Evolutionary conservation across 345 rosid genomes (phyloP), one percentile per base, ranked within the genome.

Genomic region (Eucalyptus brandiana): DNA sequence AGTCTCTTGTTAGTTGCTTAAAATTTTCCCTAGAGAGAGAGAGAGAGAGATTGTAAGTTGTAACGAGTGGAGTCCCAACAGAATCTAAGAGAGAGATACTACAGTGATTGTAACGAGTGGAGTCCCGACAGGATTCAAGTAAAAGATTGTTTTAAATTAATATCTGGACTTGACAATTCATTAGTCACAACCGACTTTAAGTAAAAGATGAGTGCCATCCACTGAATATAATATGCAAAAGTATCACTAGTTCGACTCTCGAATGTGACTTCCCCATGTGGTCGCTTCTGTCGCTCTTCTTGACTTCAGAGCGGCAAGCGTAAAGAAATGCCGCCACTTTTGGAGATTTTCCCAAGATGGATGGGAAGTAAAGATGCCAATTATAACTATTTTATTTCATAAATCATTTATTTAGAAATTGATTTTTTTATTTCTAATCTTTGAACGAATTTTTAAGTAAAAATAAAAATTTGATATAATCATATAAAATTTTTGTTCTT

Each of bases 361-460:
- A 5, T 24, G 62, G 62, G 62, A 24, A 9, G 62, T 56, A 53
- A 2, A 2, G 56, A 8, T 53, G 56, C 56, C 1, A 53, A 53
- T 53, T 19, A 53, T 53, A 53, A 53, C 24, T 53, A 53, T 53
- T 18, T 3, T 53, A 53, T 53, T 18, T 8, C 4, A 53, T 18
- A 53, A 53, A 53, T 19, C 2, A 53, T 53, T 53, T 53, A 19
- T 53, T 53, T 53, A 53, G 56, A 53, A 53, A 53, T 53, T 18
- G 4, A 53, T 3, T 53, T 53, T 3, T 53, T 19, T 15, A 50
- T 48, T 49, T 15, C 18, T 49, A 49, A 49, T 5, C 18, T 0
- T 49, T 0, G 18, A 0, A 15, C 3, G 7, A 49, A 0, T 15
- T 49, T 49, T 49, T 49, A 49, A 15, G 51, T 0, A 49, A 49